These are phyloP conservation scores for Rhodotorula sphaerocarpa DNA, from an alignment of 768 basidiomycete genomes.

Conservation along the genomic window DNA sequence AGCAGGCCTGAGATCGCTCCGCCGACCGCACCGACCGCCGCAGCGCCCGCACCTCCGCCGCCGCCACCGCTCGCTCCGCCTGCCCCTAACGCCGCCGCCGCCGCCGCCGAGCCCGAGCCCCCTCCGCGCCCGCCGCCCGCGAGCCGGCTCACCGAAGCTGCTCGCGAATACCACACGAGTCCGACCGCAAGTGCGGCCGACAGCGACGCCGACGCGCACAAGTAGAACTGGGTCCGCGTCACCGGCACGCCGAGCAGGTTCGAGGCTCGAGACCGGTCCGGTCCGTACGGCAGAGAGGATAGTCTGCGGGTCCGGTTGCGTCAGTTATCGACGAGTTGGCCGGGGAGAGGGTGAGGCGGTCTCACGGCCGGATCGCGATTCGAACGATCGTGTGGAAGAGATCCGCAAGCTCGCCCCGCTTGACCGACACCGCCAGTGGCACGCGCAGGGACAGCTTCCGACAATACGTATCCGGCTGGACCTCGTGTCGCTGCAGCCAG, in stretches of 20 bases:
- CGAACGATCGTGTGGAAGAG: constrained; percentile 77
- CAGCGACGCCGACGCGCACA: background rate
- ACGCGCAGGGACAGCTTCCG: constrained; percentile 79
- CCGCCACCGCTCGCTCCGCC: background rate
- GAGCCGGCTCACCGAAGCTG: too few species aligned
- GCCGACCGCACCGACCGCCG: too few species aligned
- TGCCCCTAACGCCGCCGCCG: too few species aligned
- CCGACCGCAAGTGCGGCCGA: constrained; percentile 10
- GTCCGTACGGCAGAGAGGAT: constrained; percentile 23
- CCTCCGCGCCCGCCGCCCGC: background rate
- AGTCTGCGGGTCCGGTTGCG: background rate
- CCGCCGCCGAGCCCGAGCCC: background rate
- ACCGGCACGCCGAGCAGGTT: constrained; percentile 19
- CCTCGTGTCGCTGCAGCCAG: constrained; percentile 71
- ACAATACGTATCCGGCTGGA: constrained; percentile 96
- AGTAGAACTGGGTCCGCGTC: constrained; percentile 6
- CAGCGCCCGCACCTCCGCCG: background rate
- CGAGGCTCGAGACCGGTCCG: constrained; percentile 14
- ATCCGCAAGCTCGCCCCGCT: constrained; percentile 72
- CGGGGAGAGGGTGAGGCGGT: background rate
- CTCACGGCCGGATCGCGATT: constrained; percentile 75
- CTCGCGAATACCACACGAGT: constrained; percentile 1
- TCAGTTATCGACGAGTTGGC: background rate
- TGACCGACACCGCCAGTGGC: constrained; percentile 87
- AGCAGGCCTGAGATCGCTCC: background rate